phyloP scores from a whole-genome alignment of 352 stramenopile species.

The Elongisporangium undulatum region DNA sequence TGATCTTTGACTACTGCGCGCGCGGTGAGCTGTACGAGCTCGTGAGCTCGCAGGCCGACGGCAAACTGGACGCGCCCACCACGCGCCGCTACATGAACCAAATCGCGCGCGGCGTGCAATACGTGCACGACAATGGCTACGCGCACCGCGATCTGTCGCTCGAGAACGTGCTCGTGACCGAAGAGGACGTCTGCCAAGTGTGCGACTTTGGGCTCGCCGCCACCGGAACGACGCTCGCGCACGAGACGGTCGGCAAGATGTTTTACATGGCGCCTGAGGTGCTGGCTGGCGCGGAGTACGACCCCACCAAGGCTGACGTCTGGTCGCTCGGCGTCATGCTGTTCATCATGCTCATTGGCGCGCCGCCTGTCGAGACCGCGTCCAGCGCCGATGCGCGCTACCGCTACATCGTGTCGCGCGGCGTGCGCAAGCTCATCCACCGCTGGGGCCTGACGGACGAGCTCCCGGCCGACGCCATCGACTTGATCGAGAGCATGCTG shows the following conservation, averaged over 20 bases:
- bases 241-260: conserved; percentile 75
- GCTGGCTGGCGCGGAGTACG: conserved; percentile 49
- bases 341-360: conserved; percentile 78
- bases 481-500: conserved; percentile 62
- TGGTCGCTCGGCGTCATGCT: conserved; percentile 86
- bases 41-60: conserved; percentile 45
- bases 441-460: conserved; percentile 63
- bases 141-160: conserved; percentile 80
- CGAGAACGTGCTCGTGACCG: conserved; percentile 79
- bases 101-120: conserved; percentile 67
- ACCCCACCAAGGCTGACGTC: conserved; percentile 75
- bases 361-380: conserved; percentile 60
- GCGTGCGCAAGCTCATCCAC: conserved; percentile 54
- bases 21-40: conserved; percentile 78
- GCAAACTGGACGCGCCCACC: conserved; percentile 36
- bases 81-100: conserved; percentile 59
- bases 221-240: conserved; percentile 28
- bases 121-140: conserved; percentile 71
- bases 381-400: conserved; percentile 53
- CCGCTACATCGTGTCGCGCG: conserved; percentile 52
- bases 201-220: conserved; percentile 79
- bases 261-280: conserved; percentile 87
- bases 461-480: conserved; percentile 43
- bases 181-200: conserved; percentile 69
- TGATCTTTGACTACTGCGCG: conserved; percentile 72